Evolutionary conservation across 192 early-diverging fungal genomes (phyloP).

Genomic region (Neocallimastix lanati): DNA sequence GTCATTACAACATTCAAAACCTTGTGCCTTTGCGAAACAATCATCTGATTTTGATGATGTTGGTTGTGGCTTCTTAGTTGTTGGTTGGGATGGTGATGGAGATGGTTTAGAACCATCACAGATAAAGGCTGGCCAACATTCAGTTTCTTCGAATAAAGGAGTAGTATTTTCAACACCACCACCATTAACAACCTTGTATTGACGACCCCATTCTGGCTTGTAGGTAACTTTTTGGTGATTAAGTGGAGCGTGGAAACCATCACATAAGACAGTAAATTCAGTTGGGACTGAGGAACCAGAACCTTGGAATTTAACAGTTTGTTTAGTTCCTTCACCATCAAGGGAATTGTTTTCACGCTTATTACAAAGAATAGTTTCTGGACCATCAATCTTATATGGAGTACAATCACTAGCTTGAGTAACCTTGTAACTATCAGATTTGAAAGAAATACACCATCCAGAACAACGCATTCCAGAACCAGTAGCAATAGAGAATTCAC

Average conservation of each 20-base stretch:
- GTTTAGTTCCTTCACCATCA: not conserved
- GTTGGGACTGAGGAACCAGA: not conserved
- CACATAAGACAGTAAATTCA: not conserved
- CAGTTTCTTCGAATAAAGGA: not conserved
- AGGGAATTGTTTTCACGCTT: not conserved
- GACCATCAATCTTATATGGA: not conserved
- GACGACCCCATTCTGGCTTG: not conserved
- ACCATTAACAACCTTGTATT: not conserved
- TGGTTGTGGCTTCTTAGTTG: not conserved
- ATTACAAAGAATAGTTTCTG: not conserved
- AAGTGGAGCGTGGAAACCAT: not conserved
- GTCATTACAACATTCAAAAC: not conserved
- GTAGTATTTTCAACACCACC: not conserved
- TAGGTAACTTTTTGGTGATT: not conserved
- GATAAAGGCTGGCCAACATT: not conserved
- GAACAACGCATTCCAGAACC: not conserved
- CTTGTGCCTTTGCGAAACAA: not conserved
- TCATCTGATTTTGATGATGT: not conserved
- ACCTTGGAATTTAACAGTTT: not conserved
- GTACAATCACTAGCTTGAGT: not conserved
- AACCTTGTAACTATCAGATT: not conserved
- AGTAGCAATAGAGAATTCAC: not conserved
- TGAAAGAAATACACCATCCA: not conserved
- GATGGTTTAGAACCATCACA: not conserved
- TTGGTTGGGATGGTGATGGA: not conserved